A percentile compares a stretch with the other conserved stretches of the same genome.
Conservation (phyloP, 768 basidiomycete species). For the Bullera alba region DNA sequence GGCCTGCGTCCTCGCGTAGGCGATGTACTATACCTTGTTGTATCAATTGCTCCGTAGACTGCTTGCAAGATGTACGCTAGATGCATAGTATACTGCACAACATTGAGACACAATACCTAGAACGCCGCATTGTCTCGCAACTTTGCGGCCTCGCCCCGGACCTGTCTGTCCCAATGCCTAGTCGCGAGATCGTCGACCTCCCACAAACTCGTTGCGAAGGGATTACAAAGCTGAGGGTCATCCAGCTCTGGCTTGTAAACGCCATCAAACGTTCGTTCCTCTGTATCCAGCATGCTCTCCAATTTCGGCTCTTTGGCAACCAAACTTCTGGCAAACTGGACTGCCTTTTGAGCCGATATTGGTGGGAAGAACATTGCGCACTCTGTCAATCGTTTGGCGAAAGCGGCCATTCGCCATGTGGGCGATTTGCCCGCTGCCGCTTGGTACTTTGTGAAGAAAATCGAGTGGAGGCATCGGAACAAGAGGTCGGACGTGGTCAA, state of each 20-base stretch:
- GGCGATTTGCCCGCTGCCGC: constrained; percentile 49
- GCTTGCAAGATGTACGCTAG: no score
- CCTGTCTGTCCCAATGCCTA: constrained; percentile 55
- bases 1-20: no score
- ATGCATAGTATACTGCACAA: no score
- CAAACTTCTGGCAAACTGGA: constrained; percentile 67
- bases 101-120: neutral
- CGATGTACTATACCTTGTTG: no score
- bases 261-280: constrained; percentile 77
- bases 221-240: constrained; percentile 58
- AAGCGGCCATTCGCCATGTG: constrained; percentile 75
- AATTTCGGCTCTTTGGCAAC: constrained; percentile 71
- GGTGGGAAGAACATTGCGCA: constrained; percentile 77
- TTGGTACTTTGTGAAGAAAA: constrained; percentile 65
- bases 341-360: constrained; percentile 56
- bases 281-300: constrained; percentile 75
- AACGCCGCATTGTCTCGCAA: constrained; percentile 22
- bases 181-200: constrained; percentile 63
- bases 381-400: constrained; percentile 81
- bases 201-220: constrained; percentile 76
- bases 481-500: constrained; percentile 55
- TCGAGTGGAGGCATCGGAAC: constrained; percentile 73
- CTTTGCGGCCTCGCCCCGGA: constrained; percentile 59
- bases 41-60: no score
- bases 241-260: constrained; percentile 77